Conservation (phyloP, 257 asterid genomes). For the Solanum megistacrolobum region DNA sequence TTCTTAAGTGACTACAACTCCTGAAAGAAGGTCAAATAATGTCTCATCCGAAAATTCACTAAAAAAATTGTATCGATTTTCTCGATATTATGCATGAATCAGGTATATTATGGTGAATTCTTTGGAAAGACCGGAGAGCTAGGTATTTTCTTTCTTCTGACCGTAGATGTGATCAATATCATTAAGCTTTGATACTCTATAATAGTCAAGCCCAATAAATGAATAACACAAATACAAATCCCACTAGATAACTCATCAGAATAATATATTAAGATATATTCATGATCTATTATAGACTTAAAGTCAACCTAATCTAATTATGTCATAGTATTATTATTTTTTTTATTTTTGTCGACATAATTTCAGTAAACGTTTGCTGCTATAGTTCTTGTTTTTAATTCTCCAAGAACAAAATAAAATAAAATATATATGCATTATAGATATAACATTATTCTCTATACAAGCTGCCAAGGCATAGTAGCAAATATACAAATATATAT, state of each 20-base stretch:
- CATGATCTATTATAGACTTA: neutral
- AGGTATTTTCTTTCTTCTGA: neutral
- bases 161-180: neutral
- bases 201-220: neutral
- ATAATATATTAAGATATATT: neutral
- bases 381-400: neutral
- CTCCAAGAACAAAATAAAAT: neutral
- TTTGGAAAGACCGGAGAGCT: fast-evolving
- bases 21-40: too few species aligned
- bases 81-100: neutral
- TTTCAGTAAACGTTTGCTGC: neutral
- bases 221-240: neutral
- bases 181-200: neutral
- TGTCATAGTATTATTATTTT: neutral
- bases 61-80: too few species aligned
- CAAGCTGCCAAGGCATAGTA: neutral
- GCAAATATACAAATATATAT: neutral
- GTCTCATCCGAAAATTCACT: too few species aligned
- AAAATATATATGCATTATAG: neutral
- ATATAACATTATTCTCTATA: neutral
- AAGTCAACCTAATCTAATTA: neutral
- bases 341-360: neutral
- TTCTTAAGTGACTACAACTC: too few species aligned
- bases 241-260: neutral
- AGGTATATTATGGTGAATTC: too few species aligned